Percentiles rank a stretch among this genome's conserved stretches.
These are phyloP conservation scores for Pachysandra terminalis DNA, from an alignment of 164 flowering plant genomes.

Conservation along the genomic window DNA sequence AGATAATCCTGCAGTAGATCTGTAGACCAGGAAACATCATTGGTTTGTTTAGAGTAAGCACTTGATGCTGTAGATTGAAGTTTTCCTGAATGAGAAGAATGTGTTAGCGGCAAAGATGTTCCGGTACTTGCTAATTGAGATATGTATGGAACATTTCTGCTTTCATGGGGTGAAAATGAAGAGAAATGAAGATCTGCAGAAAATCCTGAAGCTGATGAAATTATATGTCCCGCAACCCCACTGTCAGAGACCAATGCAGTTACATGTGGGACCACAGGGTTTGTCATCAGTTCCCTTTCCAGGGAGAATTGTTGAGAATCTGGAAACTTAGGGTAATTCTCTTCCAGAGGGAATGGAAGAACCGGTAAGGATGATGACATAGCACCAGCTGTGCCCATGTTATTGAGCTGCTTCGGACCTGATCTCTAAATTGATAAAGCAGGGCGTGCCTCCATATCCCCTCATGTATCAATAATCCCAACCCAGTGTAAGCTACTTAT, in stretches of 20 bases:
- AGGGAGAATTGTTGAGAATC: slow-evolving; percentile 50
- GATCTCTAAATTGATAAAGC: slow-evolving; percentile 17
- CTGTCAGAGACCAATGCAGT: slow-evolving; percentile 39
- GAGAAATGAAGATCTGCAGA: slow-evolving; percentile 73
- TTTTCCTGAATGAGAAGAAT: slow-evolving; percentile 40
- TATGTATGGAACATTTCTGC: slow-evolving; percentile 39
- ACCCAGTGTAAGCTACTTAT: slow-evolving; percentile 5
- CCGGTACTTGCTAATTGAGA: slow-evolving; percentile 44
- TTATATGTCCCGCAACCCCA: slow-evolving; percentile 63
- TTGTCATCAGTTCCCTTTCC: slow-evolving; percentile 45
- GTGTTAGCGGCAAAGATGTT: slow-evolving; percentile 29
- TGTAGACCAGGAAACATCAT: slow-evolving; percentile 57
- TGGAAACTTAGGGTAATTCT: slow-evolving; percentile 49
- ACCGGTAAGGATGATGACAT: slow-evolving; percentile 39
- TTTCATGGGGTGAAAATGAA: slow-evolving; percentile 38
- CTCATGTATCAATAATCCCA: slow-evolving; percentile 12
- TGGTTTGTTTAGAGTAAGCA: slow-evolving; percentile 37
- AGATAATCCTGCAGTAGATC: slow-evolving; percentile 55
- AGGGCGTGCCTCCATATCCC: slow-evolving; percentile 17
- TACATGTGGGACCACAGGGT: slow-evolving; percentile 32
- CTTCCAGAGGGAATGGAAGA: slow-evolving; percentile 50
- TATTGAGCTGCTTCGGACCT: slow-evolving; percentile 18
- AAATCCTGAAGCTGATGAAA: slow-evolving; percentile 71
- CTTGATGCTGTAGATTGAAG: slow-evolving; percentile 39
- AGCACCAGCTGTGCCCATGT: slow-evolving; percentile 16